Evolutionary conservation across 2,329 filamentous ascomycete species (phyloP).

Genomic region (Amauroascus niger): DNA sequence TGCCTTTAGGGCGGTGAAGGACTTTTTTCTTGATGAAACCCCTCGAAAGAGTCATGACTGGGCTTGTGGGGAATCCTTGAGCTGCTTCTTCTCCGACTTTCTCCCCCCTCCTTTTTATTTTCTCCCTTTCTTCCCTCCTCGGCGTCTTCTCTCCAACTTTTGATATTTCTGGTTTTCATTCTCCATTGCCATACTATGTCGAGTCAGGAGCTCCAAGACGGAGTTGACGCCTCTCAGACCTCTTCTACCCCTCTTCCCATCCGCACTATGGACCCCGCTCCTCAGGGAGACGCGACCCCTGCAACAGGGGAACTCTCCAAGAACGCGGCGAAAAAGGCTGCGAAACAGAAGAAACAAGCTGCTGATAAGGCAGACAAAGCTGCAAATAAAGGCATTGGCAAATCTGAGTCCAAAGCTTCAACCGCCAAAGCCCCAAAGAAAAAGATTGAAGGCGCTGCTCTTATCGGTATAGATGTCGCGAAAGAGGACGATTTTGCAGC

Average conservation of each 20-base stretch:
- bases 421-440: conserved; percentile 39
- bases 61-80: conserved; percentile 4
- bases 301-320: conserved; percentile 31
- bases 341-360: conserved; percentile 38
- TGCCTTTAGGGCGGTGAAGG: conserved; percentile 29
- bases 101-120: conserved; percentile 8
- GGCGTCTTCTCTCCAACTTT: not conserved
- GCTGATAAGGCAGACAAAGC: conserved; percentile 35
- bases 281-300: conserved; percentile 22
- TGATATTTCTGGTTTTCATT: not conserved
- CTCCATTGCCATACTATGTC: not conserved
- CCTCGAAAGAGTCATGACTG: conserved; percentile 4
- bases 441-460: conserved; percentile 50
- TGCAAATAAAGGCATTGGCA: conserved; percentile 33
- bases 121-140: not conserved
- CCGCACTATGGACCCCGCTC: conserved; percentile 33
- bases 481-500: conserved; percentile 81
- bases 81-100: conserved; percentile 10
- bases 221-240: conserved; percentile 18
- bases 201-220: conserved; percentile 9
- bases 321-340: conserved; percentile 42
- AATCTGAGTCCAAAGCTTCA: conserved; percentile 38
- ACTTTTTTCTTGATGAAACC: conserved; percentile 11
- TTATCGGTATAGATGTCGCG: conserved; percentile 78
- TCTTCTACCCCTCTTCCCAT: conserved; percentile 29